Percentiles rank a stretch among this genome's conserved stretches.
These are phyloP conservation scores for Neonectria hederae DNA, from an alignment of 2,329 filamentous ascomycete species.

Conservation along the genomic window DNA sequence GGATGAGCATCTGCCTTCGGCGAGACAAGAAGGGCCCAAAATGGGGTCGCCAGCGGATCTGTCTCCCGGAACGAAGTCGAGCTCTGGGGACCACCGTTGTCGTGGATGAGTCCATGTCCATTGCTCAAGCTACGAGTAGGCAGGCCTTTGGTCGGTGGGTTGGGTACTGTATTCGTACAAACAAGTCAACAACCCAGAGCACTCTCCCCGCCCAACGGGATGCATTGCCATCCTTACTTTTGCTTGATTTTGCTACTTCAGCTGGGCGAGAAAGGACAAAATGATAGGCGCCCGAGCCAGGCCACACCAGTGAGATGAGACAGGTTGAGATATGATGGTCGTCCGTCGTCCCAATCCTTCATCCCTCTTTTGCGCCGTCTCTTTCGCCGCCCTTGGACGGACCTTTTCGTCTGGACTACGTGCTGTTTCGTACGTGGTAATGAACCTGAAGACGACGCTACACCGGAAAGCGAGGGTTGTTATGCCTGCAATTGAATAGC, in stretches of 20 bases:
- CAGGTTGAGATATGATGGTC: constrained; percentile 10
- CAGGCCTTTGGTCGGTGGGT: background rate
- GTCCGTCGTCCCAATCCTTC: constrained; percentile 3
- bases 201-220: constrained; percentile 11
- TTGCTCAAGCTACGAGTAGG: background rate
- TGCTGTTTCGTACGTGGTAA: constrained; percentile 22
- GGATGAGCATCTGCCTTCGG: constrained; percentile 18
- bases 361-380: constrained; percentile 10
- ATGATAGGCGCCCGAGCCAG: constrained; percentile 1
- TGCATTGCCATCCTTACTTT: constrained; percentile 14
- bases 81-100: constrained; percentile 7
- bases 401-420: constrained; percentile 20
- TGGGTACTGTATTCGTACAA: background rate
- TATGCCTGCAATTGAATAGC: constrained; percentile 41
- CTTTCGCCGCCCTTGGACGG: constrained; percentile 21
- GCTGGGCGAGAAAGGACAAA: constrained; percentile 2
- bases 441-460: constrained; percentile 36
- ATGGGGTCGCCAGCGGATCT: constrained; percentile 41
- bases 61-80: constrained; percentile 36
- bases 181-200: background rate
- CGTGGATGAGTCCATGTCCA: constrained; percentile 5
- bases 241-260: constrained; percentile 1
- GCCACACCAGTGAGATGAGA: constrained; percentile 11
- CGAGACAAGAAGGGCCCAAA: constrained; percentile 40
- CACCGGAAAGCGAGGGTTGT: constrained; percentile 37